phyloP scores from a whole-genome alignment of 2,329 filamentous ascomycete genomes.

The Phialemoniopsis sp. region DNA sequence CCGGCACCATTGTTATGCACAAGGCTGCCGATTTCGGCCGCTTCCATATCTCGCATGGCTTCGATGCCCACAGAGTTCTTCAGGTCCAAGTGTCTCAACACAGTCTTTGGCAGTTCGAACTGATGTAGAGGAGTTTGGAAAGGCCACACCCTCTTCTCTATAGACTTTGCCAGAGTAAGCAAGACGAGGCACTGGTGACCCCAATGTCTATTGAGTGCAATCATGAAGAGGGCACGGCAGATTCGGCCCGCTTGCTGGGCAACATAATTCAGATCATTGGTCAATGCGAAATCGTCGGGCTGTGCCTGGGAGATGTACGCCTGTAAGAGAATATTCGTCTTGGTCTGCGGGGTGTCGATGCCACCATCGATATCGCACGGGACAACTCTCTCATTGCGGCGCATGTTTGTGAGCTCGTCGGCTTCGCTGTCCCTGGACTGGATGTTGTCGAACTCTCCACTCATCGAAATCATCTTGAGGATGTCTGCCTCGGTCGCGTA shows the following conservation, averaged over 20 bases:
- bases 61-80: slow-evolving; percentile 57
- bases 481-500: slow-evolving; percentile 86
- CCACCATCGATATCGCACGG: slow-evolving; percentile 77
- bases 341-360: slow-evolving; percentile 71
- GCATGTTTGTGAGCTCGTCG: slow-evolving; percentile 76
- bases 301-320: slow-evolving; percentile 86
- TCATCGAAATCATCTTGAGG: slow-evolving; percentile 94
- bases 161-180: slow-evolving; percentile 89
- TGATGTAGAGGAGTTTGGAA: slow-evolving; percentile 94
- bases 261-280: slow-evolving; percentile 90
- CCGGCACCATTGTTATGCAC: slow-evolving; percentile 92
- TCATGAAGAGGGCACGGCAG: slow-evolving; percentile 93
- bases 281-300: slow-evolving; percentile 88
- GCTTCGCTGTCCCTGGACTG: slow-evolving; percentile 87
- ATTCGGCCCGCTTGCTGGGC: slow-evolving; percentile 95
- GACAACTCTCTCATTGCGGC: slow-evolving; percentile 63
- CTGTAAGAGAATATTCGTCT: slow-evolving; percentile 94
- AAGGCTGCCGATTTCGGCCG: slow-evolving; percentile 81
- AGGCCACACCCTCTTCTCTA: slow-evolving; percentile 93
- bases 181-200: slow-evolving; percentile 91
- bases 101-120: slow-evolving; percentile 81
- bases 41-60: slow-evolving; percentile 85
- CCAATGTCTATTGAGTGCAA: slow-evolving; percentile 92
- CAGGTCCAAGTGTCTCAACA: slow-evolving; percentile 78
- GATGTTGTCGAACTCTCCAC: slow-evolving; percentile 96